Evolutionary conservation across 2,329 filamentous ascomycete genomes (phyloP).

Genomic region (Fusarium odoratissimum): DNA sequence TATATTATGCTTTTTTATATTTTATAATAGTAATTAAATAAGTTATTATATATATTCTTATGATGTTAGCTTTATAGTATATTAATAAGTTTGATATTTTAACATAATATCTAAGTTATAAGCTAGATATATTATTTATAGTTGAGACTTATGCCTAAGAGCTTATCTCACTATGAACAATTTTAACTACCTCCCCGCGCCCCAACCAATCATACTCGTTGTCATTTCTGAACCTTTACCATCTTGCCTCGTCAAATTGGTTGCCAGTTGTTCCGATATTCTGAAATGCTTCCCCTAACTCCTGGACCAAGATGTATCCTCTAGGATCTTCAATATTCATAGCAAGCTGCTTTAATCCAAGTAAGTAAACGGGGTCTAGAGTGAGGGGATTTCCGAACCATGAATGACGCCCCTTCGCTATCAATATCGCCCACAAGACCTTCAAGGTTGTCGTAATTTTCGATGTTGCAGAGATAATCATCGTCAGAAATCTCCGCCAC

Average conservation of each 20-base stretch:
- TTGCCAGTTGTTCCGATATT: not conserved
- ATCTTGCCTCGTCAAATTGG: not conserved
- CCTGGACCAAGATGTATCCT: not conserved
- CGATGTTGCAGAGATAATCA: not conserved
- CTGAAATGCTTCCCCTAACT: not conserved
- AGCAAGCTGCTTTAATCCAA: not conserved
- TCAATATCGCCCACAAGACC: fast-evolving
- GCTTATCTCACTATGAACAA: too few species aligned
- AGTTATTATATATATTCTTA: too few species aligned
- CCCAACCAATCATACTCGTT: not conserved
- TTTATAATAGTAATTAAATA: too few species aligned
- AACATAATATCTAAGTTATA: too few species aligned
- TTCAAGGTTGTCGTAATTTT: not conserved
- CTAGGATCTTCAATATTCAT: not conserved
- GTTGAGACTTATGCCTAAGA: too few species aligned
- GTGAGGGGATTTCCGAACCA: not conserved
- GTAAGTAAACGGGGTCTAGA: not conserved
- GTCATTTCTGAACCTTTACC: not conserved
- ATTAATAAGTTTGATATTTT: too few species aligned
- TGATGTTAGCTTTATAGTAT: too few species aligned
- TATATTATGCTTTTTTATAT: too few species aligned
- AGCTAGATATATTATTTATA: too few species aligned
- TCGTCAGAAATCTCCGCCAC: fast-evolving
- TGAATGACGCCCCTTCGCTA: not conserved
- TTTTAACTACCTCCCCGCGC: not conserved